phyloP scores from a whole-genome alignment of 2,329 filamentous ascomycete genomes.

The Curvularia lunata region DNA sequence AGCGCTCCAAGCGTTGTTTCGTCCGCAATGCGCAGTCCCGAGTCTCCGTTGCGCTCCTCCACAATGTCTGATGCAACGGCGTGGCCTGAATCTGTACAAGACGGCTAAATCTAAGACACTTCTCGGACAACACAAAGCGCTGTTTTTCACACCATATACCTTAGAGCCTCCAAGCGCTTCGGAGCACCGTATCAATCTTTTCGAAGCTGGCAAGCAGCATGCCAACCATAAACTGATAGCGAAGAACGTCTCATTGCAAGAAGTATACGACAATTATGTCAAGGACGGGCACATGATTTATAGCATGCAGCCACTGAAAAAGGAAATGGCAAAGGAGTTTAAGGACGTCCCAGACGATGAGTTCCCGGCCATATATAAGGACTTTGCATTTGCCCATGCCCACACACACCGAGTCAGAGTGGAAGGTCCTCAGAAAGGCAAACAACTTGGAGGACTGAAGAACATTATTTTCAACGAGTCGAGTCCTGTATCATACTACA shows the following conservation, averaged over 20 bases:
- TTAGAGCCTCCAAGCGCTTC: slow-evolving; percentile 15
- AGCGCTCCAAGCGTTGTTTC: slow-evolving; percentile 19
- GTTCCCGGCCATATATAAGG: neutral
- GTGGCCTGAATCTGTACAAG: slow-evolving; percentile 38
- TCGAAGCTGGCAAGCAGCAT: slow-evolving; percentile 5
- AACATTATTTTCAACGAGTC: slow-evolving; percentile 24
- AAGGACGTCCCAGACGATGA: slow-evolving; percentile 9
- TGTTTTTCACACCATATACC: slow-evolving; percentile 25
- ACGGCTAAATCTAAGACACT: slow-evolving; percentile 32
- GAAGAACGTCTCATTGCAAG: slow-evolving; percentile 26
- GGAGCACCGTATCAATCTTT: slow-evolving; percentile 30
- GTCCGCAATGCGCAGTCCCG: slow-evolving; percentile 20
- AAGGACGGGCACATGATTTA: slow-evolving; percentile 32
- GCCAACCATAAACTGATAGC: slow-evolving; percentile 10
- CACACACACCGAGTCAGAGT: slow-evolving; percentile 2
- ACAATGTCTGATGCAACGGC: slow-evolving; percentile 29
- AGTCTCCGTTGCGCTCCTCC: slow-evolving; percentile 4
- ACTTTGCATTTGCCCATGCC: slow-evolving; percentile 21
- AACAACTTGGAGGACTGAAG: slow-evolving; percentile 25
- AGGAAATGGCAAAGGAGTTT: slow-evolving; percentile 6
- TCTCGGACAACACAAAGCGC: slow-evolving; percentile 36
- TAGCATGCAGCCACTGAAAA: slow-evolving; percentile 6
- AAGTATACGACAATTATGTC: slow-evolving; percentile 28
- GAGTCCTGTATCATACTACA: slow-evolving; percentile 17
- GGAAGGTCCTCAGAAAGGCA: slow-evolving; percentile 2